Percentiles rank a stretch among this genome's conserved stretches.
phyloP scores from a whole-genome alignment of 306 rosid species.

The Lagenaria siceraria region DNA sequence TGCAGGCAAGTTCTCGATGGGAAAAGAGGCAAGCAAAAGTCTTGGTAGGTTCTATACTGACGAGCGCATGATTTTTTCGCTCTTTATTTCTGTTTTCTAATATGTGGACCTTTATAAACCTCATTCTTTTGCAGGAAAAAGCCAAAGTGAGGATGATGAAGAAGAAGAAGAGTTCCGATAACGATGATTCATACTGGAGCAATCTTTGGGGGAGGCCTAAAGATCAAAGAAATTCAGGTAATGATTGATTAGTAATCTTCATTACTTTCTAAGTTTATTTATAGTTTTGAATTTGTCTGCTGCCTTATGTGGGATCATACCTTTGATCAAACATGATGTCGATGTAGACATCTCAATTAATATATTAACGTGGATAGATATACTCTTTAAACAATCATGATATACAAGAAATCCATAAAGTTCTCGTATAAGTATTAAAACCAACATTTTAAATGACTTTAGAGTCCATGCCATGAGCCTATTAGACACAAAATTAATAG shows the following conservation, averaged over 20 bases:
- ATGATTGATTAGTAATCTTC: not conserved
- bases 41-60: slow-evolving; percentile 36
- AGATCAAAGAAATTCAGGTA: slow-evolving; percentile 58
- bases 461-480: no score
- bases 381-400: no score
- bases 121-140: slow-evolving; percentile 36
- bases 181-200: slow-evolving; percentile 54
- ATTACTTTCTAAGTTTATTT: not conserved
- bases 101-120: not conserved
- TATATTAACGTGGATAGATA: no score
- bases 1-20: slow-evolving; percentile 90
- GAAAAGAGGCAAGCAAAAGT: slow-evolving; percentile 89
- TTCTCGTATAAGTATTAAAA: no score
- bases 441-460: no score
- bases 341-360: no score
- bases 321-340: not conserved
- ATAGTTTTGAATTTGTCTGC: not conserved
- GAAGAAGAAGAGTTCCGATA: slow-evolving; percentile 44
- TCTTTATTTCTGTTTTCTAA: not conserved
- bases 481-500: no score
- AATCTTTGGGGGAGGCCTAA: slow-evolving; percentile 56
- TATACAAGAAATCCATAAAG: no score
- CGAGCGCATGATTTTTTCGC: not conserved
- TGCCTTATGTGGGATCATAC: not conserved
- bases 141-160: slow-evolving; percentile 70